A percentile compares a stretch with the other conserved stretches of the same genome.
These are phyloP conservation scores for Aspergillus quadrilineatus DNA, from an alignment of 2,329 filamentous ascomycete species.

Conservation along the genomic window DNA sequence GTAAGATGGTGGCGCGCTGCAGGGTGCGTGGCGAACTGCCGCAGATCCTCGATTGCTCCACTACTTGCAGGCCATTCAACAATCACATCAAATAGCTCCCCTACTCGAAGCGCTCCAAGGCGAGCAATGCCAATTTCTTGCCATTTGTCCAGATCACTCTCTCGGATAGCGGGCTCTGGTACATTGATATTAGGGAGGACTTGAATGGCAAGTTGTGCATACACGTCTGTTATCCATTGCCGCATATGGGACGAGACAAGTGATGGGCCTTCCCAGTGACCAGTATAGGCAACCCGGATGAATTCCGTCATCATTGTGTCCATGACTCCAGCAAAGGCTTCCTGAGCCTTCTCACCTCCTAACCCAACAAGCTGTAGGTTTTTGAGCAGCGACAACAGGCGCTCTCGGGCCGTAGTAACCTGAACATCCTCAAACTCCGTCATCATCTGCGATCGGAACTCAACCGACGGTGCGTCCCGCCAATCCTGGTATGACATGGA, in stretches of 20 bases:
- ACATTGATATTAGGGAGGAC: constrained; percentile 45
- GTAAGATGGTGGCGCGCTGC: constrained; percentile 57
- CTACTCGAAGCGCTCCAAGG: constrained; percentile 56
- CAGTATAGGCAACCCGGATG: constrained; percentile 56
- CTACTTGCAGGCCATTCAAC: constrained; percentile 60
- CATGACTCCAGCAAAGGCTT: constrained; percentile 59
- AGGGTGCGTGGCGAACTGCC: constrained; percentile 55
- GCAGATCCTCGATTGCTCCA: constrained; percentile 61
- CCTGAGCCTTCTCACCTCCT: constrained; percentile 55
- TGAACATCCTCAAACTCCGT: constrained; percentile 29
- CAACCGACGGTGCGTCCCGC: constrained; percentile 32
- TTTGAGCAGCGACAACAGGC: constrained; percentile 43
- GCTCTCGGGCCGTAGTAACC: constrained; percentile 33
- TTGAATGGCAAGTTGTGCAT: constrained; percentile 53
- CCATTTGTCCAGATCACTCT: constrained; percentile 52
- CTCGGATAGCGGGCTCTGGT: constrained; percentile 22
- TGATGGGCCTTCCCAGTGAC: constrained; percentile 55
- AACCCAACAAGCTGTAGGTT: constrained; percentile 55
- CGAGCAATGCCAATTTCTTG: constrained; percentile 56
- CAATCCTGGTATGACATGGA: constrained; percentile 41
- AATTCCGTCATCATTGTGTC: constrained; percentile 58
- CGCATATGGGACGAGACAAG: constrained; percentile 51
- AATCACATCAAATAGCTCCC: constrained; percentile 61
- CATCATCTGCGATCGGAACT: constrained; percentile 34
- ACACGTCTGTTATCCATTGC: constrained; percentile 57